Evolutionary conservation across 2,329 filamentous ascomycete species (phyloP).

Genomic region (Calonectria pteridis): DNA sequence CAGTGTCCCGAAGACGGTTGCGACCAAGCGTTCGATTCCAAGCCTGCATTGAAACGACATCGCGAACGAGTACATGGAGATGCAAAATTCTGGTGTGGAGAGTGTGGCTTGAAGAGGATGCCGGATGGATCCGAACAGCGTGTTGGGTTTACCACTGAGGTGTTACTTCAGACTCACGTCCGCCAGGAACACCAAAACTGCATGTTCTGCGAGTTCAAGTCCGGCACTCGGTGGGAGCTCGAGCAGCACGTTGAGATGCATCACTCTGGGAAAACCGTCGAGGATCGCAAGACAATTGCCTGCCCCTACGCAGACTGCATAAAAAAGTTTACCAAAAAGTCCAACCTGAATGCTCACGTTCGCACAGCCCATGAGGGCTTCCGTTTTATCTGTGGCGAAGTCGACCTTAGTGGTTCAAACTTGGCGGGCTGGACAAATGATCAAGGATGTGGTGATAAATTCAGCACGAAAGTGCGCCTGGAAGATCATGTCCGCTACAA

Average conservation of each 20-base stretch:
- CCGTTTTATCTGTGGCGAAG: constrained; percentile 83
- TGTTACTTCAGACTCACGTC: constrained; percentile 80
- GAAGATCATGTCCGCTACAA: constrained; percentile 88
- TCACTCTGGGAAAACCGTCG: constrained; percentile 74
- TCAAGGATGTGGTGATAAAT: constrained; percentile 80
- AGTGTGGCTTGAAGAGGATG: constrained; percentile 68
- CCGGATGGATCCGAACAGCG: constrained; percentile 55
- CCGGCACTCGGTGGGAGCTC: constrained; percentile 74
- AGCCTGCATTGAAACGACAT: constrained; percentile 79
- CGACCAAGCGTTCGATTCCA: constrained; percentile 78
- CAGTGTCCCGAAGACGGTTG: constrained; percentile 75
- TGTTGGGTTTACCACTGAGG: constrained; percentile 78
- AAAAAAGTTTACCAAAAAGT: constrained; percentile 83
- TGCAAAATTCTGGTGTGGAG: constrained; percentile 80
- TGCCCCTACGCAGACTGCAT: constrained; percentile 78
- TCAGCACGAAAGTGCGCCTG: constrained; percentile 81
- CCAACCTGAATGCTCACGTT: constrained; percentile 86
- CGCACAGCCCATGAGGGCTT: constrained; percentile 81
- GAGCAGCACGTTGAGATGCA: constrained; percentile 83
- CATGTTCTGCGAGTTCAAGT: constrained; percentile 78
- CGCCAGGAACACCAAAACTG: constrained; percentile 81
- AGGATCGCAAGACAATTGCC: constrained; percentile 73
- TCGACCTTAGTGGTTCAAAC: constrained; percentile 69
- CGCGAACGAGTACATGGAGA: constrained; percentile 77
- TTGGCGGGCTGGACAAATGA: constrained; percentile 74